Conservation (phyloP, 164 flowering plant genomes). For the Aristolochia fimbriata region DNA sequence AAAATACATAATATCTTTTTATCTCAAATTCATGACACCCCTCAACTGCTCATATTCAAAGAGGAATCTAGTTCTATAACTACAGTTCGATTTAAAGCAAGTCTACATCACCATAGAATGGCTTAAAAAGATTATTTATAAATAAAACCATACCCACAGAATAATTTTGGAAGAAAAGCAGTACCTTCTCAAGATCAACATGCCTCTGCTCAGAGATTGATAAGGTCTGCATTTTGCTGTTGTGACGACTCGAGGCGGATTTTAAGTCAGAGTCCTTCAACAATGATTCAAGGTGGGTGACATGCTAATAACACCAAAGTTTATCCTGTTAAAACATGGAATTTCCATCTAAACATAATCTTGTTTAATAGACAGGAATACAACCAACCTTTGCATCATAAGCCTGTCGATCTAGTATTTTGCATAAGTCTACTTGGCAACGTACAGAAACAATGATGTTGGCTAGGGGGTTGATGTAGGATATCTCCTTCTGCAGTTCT, state of each 20-base stretch:
- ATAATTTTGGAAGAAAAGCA: background rate
- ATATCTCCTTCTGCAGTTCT: constrained; percentile 74
- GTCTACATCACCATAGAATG: too few relatives aligned
- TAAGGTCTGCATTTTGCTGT: constrained; percentile 58
- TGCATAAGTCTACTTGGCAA: constrained; percentile 82
- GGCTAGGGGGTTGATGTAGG: constrained; percentile 71
- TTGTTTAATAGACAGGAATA: constrained; percentile 1
- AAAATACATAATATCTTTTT: too few relatives aligned
- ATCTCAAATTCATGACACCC: too few relatives aligned
- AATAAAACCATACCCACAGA: too few relatives aligned
- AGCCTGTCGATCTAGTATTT: constrained; percentile 59
- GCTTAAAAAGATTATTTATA: too few relatives aligned
- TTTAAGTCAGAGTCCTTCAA: constrained; percentile 41
- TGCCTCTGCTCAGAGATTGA: constrained; percentile 45
- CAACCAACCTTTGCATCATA: constrained; percentile 71
- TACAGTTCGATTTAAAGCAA: too few relatives aligned
- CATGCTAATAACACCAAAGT: constrained; percentile 31
- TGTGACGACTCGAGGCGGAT: constrained; percentile 50
- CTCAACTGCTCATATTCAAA: too few relatives aligned
- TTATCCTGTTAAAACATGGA: background rate
- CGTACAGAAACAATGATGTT: constrained; percentile 51
- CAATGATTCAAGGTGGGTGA: constrained; percentile 54
- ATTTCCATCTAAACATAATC: background rate
- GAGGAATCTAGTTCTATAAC: too few relatives aligned
- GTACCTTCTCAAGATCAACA: constrained; percentile 75